Base-by-base conservation (phyloP, 805 yeast genomes). In the Teunomyces aglyptinius region DNA sequence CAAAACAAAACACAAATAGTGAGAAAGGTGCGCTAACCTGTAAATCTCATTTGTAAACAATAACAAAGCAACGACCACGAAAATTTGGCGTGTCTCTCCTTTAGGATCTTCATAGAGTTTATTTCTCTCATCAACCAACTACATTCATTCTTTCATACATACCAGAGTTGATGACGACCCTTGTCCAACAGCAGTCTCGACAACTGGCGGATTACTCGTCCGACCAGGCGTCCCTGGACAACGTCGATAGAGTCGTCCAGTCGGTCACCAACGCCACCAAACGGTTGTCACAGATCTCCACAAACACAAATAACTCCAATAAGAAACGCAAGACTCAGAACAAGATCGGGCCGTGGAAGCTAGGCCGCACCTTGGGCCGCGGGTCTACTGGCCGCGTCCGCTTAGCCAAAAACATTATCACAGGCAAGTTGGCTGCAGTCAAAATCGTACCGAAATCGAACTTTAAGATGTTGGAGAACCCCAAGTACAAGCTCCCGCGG, bases 311-410 rank as follows among this genome's bases (percentile, higher is more conserved):
- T 50, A 68, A 60, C 54, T 71, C 68, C 11, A 63, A 63, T 45
- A 67, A 70, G 64, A 79, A 58, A 65, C 73, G 75, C 39, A 64
- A 70, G 48, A 56, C 65, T 44, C 82, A 77, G 55, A 77, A 78
- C 52, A 76, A 81, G 55, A 83, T 94, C 38, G 99, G 99, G 2
- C 97, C 99, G 1, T 94, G 99, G 99, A 87, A 89, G 61, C 73
- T 94, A 31, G 98, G 98, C 24, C 79, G 92, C 54, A 94, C 99
- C 2, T 72, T 94, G 43, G 99, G 99, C 19, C 78, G 95, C 49
- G 99, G 99, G n/a, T 86, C 96, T 11, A 89, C 97, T 1, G 98
- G 99, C 19, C 79, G 97, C 51, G 99, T 94, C 13, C 75, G 96
- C 49, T 75, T 94, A 46, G 98, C 99, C 12, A 85, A 89, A 55